Conservation (phyloP, 768 basidiomycete species). For the Rhizopogon roseolus region DNA sequence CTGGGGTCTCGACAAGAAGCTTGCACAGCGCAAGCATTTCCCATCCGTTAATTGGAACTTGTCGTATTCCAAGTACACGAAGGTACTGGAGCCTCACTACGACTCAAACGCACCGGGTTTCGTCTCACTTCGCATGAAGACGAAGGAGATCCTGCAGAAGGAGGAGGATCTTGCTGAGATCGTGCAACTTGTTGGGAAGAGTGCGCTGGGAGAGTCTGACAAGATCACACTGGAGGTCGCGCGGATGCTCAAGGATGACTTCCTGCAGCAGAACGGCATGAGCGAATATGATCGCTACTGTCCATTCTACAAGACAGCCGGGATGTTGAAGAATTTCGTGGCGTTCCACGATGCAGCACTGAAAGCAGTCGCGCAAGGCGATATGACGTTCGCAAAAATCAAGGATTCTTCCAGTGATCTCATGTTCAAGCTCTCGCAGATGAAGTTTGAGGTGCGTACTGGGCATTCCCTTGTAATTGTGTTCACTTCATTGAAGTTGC, state of each 20-base stretch:
- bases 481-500: not conserved
- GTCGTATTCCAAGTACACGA: slow-evolving; percentile 99
- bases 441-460: slow-evolving; percentile 89
- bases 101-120: slow-evolving; percentile 92
- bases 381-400: slow-evolving; percentile 82
- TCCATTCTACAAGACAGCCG: slow-evolving; percentile 98
- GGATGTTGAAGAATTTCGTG: slow-evolving; percentile 93
- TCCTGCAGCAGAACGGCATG: slow-evolving; percentile 98
- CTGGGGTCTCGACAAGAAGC: slow-evolving; percentile 99
- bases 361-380: slow-evolving; percentile 77
- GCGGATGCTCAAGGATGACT: slow-evolving; percentile 95
- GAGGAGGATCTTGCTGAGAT: slow-evolving; percentile 99
- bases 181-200: slow-evolving; percentile 99
- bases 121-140: slow-evolving; percentile 84
- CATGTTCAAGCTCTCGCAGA: slow-evolving; percentile 97
- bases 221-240: slow-evolving; percentile 99
- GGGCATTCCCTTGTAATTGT: not conserved
- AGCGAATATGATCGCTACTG: slow-evolving; percentile 96
- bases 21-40: slow-evolving; percentile 98
- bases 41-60: slow-evolving; percentile 99
- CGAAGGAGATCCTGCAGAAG: slow-evolving; percentile 97
- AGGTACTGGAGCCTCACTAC: slow-evolving; percentile 90
- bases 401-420: slow-evolving; percentile 83
- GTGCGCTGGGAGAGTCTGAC: slow-evolving; percentile 92
- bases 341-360: slow-evolving; percentile 90